Evolutionary conservation across 352 stramenopile species (phyloP).

Genomic region (Pythium pyrilobum): DNA sequence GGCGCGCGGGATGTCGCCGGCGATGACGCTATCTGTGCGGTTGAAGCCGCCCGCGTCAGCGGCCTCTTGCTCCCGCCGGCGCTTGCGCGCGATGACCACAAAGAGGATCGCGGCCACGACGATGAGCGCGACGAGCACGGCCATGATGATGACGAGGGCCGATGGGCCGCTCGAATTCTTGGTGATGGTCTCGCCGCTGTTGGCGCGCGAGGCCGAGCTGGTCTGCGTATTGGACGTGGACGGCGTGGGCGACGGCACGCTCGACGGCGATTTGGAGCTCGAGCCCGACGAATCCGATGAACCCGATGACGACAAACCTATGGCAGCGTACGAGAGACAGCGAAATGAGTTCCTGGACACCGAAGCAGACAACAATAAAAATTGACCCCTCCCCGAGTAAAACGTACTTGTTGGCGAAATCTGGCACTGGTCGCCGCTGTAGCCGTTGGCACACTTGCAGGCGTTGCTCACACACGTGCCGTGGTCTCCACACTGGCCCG

Average conservation of each 20-base stretch:
- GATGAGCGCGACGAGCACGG: slow-evolving; percentile 50
- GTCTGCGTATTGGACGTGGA: neutral
- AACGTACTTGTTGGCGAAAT: slow-evolving; percentile 31
- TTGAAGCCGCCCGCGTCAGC: slow-evolving; percentile 43
- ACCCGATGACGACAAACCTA: slow-evolving; percentile 19
- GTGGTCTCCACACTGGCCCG: slow-evolving; percentile 38
- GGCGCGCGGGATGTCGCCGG: slow-evolving; percentile 17
- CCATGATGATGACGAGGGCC: slow-evolving; percentile 63
- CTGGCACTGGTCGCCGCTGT: slow-evolving; percentile 46
- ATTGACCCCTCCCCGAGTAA: no score
- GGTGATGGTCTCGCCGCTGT: slow-evolving; percentile 14
- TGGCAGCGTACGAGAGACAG: neutral
- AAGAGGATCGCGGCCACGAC: slow-evolving; percentile 66
- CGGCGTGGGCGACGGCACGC: slow-evolving; percentile 12
- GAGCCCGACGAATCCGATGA: neutral
- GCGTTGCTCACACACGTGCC: slow-evolving; percentile 34
- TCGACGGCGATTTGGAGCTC: neutral
- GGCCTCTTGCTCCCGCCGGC: slow-evolving; percentile 53
- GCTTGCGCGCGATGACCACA: slow-evolving; percentile 68
- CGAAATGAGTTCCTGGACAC: no score
- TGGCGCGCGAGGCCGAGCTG: slow-evolving; percentile 6
- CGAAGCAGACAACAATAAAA: no score
- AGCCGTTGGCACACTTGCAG: slow-evolving; percentile 34
- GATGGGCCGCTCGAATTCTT: slow-evolving; percentile 34
- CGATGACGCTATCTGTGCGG: slow-evolving; percentile 31